Base-by-base conservation (phyloP, 768 basidiomycete genomes). In the Tylopilus sp. region DNA sequence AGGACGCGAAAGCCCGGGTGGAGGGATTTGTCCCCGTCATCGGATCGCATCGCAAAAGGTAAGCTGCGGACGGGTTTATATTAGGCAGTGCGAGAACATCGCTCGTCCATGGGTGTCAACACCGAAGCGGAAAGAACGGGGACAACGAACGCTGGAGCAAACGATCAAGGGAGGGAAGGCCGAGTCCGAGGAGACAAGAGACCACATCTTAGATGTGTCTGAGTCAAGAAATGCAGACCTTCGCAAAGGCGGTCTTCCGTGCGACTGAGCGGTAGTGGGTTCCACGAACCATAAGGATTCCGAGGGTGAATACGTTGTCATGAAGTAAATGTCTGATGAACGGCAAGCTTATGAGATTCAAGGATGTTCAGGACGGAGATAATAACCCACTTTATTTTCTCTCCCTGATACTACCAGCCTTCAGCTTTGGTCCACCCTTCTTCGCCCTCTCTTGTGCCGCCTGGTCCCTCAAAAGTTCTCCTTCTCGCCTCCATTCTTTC, bases 401-500 rank as follows among this genome's bases (percentile, higher is more conserved):
- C 28, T 69, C 66, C 30, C 67, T 60, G 48, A 69, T 66, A 8
- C 58, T 56, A 3, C 56, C 53, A 18, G 52, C 44, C 9, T 51
- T 50, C 9, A 42, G 11, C 11, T 52, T 39, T 17, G 7, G 42
- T 20, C 48, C 53, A 6, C 44, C 50, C 31, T 38, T 53, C 15
- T 9, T 44, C 7, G 41, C 56, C 20, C 20, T 47, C 36, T 62
- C 59, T 25, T 53, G 62, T 18, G 59, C 59, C 10, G 58, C 44
- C 11, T 47, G 57, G 35, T 62, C 68, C 45, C 68, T 57, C 52
- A 64, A 35, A 6, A 53, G 36, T 63, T 88, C 83, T 0, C 85
- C 90, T 63, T 92, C 88, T 51, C 74, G 78, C 57, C 82, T 73
- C 93, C 91, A 95, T 59, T 86, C 78, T 59, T 66, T 75, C 62